Evolutionary conservation across 2,329 filamentous ascomycete genomes (phyloP).

Genomic region (Colletotrichum aenigma): DNA sequence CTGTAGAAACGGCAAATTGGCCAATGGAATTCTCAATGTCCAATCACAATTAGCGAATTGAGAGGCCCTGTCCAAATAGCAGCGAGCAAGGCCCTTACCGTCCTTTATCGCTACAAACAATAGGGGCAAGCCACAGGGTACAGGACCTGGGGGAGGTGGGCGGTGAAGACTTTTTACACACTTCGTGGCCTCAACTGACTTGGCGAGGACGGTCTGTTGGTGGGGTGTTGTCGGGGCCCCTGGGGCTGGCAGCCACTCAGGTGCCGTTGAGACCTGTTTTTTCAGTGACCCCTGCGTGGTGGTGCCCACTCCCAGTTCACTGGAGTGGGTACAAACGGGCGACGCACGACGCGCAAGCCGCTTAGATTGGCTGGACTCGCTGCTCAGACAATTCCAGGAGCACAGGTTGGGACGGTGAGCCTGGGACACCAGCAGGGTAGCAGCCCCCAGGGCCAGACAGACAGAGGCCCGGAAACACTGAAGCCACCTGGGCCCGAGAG

Average conservation of each 20-base stretch:
- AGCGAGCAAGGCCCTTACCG: neutral
- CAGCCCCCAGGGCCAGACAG: neutral
- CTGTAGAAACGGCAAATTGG: neutral
- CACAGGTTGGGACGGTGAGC: neutral
- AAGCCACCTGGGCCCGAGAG: neutral
- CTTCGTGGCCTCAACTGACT: conserved; percentile 18
- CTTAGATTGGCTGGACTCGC: neutral
- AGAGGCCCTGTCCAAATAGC: neutral
- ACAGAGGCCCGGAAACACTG: neutral
- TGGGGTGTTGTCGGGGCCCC: neutral
- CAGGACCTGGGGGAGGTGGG: neutral
- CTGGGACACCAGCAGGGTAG: neutral
- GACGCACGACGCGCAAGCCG: neutral
- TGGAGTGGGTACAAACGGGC: neutral
- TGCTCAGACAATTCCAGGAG: neutral
- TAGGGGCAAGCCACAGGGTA: neutral
- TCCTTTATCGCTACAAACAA: neutral
- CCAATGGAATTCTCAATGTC: neutral
- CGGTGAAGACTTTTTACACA: conserved; percentile 18
- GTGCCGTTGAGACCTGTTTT: neutral
- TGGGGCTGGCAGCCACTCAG: neutral
- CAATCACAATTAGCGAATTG: neutral
- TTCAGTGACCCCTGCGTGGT: neutral
- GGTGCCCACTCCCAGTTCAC: neutral
- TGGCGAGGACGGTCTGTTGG: neutral